Evolutionary conservation across 371 early-diverging fungal species (phyloP), one percentile per base, ranked within the genome.

Genomic region (Blyttiomyces sp.): DNA sequence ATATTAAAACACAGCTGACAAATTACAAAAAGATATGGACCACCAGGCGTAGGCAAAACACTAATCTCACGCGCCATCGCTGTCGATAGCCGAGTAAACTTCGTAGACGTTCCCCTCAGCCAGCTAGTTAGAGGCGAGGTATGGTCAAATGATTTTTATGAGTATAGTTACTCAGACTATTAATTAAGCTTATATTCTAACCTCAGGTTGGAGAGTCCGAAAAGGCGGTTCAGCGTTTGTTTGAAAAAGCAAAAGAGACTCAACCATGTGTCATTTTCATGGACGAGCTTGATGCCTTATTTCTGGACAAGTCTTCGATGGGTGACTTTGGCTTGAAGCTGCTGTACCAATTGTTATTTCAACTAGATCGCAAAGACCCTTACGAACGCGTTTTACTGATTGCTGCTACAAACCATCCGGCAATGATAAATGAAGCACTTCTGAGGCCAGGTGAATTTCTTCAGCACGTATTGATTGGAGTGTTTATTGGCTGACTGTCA

Each of bases 401-500:
- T 35, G 92, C 86, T 0, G 96, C 98, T 0, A 95, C 98, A 1
- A 98, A 95, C 64, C 87, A 91, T 61, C 91, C 89, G 0, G 86
- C 86, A 49, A 65, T 83, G 1, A 84, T 94, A 51, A 93, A 94
- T 62, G 52, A 82, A 45, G 71, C 94, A 43, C 85, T 94, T 56
- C 43, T 94, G 63, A 71, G 92, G 35, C 89, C 96, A 23, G 98
- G 93, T 74, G 74, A 69, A 49, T 49, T 45, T n/a, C n/a, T n/a
- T n/a, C n/a, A n/a, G n/a, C n/a, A n/a, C n/a, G n/a, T n/a, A n/a
- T n/a, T n/a, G n/a, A n/a, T n/a, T n/a, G n/a, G n/a, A n/a, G n/a
- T n/a, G n/a, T n/a, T n/a, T n/a, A n/a, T n/a, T n/a, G n/a, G n/a
- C n/a, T n/a, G n/a, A n/a, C n/a, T n/a, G n/a, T n/a, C n/a, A n/a